These are phyloP conservation scores for Puccinia novopanici DNA, from an alignment of 1,284 basidiomycete genomes.

Conservation along the genomic window DNA sequence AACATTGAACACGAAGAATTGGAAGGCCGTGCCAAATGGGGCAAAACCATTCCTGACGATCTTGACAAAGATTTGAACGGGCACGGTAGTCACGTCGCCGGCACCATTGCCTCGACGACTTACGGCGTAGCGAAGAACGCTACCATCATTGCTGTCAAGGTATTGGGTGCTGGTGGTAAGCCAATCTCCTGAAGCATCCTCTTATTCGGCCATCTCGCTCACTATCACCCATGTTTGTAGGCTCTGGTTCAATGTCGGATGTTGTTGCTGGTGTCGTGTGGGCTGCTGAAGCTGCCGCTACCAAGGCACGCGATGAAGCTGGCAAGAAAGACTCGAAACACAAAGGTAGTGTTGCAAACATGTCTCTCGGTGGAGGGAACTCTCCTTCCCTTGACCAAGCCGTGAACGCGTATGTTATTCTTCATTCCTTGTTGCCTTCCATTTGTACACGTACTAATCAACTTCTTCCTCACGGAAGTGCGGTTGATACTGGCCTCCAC, in stretches of 20 bases:
- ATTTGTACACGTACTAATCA: background rate
- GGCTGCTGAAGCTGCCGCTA: conserved; percentile 71
- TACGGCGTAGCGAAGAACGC: conserved; percentile 96
- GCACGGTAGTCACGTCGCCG: conserved; percentile 75
- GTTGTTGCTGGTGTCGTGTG: conserved; percentile 84
- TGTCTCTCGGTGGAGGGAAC: conserved; percentile 95
- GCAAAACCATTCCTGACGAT: conserved; percentile 80
- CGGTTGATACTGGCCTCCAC: conserved; percentile 53
- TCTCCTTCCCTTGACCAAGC: conserved; percentile 81
- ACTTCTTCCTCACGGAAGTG: background rate
- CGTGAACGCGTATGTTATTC: conserved; percentile 74
- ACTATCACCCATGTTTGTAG: conserved; percentile 66
- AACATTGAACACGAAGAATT: conserved; percentile 84
- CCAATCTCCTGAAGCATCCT: background rate
- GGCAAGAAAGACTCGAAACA: conserved; percentile 72
- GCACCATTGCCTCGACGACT: conserved; percentile 67
- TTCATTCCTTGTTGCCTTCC: background rate
- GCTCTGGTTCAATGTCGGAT: conserved; percentile 93
- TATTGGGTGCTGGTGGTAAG: conserved; percentile 68
- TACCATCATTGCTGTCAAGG: conserved; percentile 92
- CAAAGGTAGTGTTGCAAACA: conserved; percentile 96
- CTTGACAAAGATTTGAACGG: conserved; percentile 72
- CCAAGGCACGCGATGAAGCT: conserved; percentile 64
- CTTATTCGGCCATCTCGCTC: background rate
- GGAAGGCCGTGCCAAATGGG: conserved; percentile 79